A percentile compares a stretch with the other conserved stretches of the same genome.
Conservation (phyloP, 805 yeast species). For the Pichia exigua region DNA sequence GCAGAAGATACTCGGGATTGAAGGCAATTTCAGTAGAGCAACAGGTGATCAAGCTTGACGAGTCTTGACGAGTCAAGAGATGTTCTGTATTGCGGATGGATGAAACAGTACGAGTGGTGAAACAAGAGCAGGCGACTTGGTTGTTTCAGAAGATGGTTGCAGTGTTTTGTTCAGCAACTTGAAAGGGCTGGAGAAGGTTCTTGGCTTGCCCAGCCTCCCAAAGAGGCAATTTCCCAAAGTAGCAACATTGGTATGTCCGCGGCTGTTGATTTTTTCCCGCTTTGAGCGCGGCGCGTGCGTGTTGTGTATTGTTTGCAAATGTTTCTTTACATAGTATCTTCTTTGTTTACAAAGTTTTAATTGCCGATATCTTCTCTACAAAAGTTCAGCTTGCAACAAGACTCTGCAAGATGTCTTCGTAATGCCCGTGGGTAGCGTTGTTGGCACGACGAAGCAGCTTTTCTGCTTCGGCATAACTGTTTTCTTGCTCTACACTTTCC, state of each 20-base stretch:
- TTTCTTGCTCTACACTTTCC: conserved; percentile 61
- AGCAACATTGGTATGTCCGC: not conserved
- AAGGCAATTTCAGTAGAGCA: too few relatives aligned
- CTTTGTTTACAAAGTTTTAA: too few relatives aligned
- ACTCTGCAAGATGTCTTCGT: conserved; percentile 54
- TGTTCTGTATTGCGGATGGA: too few relatives aligned
- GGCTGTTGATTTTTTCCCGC: not conserved
- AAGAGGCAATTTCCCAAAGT: too few relatives aligned
- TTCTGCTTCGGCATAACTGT: conserved; percentile 63
- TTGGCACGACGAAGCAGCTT: conserved; percentile 60
- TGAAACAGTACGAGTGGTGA: too few relatives aligned
- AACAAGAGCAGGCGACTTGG: not conserved
- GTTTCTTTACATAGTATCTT: not conserved
- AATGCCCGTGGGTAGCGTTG: conserved; percentile 72
- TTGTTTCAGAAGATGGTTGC: not conserved
- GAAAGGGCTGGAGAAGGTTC: too few relatives aligned
- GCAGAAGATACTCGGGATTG: too few relatives aligned
- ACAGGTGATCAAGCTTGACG: too few relatives aligned
- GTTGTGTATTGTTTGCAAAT: not conserved
- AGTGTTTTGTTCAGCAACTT: too few relatives aligned
- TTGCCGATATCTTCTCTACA: too few relatives aligned
- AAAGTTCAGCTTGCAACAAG: not conserved
- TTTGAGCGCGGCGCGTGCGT: not conserved
- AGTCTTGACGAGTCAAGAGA: too few relatives aligned
- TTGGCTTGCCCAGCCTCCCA: too few relatives aligned